Percentiles rank a stretch among this genome's conserved stretches.
These are phyloP conservation scores for Picea glauca DNA, from an alignment of 75 land plant genomes.

Conservation along the genomic window DNA sequence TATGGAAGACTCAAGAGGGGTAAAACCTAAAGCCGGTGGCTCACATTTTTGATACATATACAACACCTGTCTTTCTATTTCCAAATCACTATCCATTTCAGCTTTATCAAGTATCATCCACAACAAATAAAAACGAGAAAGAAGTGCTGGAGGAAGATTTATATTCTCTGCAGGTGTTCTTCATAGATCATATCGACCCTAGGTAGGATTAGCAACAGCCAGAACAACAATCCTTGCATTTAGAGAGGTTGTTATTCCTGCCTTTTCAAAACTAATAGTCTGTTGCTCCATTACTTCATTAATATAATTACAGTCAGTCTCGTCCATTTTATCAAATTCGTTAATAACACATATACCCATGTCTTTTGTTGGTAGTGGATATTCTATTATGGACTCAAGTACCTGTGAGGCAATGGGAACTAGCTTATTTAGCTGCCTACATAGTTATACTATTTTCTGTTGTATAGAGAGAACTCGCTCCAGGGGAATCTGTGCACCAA, in stretches of 20 bases:
- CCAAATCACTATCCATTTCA: conserved; percentile 92
- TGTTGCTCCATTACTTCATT: conserved; percentile 99
- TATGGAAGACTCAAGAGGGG: no score
- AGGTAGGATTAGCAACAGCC: conserved; percentile 99
- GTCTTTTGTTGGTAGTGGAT: conserved; percentile 5
- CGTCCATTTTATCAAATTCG: conserved; percentile 99
- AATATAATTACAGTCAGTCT: conserved; percentile 90
- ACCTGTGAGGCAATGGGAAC: conserved; percentile 40
- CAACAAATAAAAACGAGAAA: no score
- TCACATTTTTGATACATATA: no score
- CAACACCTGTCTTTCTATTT: conserved; percentile 88
- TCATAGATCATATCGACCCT: conserved; percentile 71
- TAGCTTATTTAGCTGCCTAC: no score
- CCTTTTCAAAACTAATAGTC: conserved; percentile 99
- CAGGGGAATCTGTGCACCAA: no score
- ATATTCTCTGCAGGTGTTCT: no score
- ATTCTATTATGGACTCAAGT: conserved; percentile 29
- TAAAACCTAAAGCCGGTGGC: no score
- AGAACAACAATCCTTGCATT: conserved; percentile 96
- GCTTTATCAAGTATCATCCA: conserved; percentile 26
- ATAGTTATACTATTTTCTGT: no score
- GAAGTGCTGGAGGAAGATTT: no score
- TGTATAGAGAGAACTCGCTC: no score
- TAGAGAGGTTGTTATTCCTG: conserved; percentile 94
- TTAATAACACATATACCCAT: conserved; percentile 99